These are phyloP conservation scores for Carex scoparia DNA, from an alignment of 176 grass and related monocot species.

Conservation along the genomic window DNA sequence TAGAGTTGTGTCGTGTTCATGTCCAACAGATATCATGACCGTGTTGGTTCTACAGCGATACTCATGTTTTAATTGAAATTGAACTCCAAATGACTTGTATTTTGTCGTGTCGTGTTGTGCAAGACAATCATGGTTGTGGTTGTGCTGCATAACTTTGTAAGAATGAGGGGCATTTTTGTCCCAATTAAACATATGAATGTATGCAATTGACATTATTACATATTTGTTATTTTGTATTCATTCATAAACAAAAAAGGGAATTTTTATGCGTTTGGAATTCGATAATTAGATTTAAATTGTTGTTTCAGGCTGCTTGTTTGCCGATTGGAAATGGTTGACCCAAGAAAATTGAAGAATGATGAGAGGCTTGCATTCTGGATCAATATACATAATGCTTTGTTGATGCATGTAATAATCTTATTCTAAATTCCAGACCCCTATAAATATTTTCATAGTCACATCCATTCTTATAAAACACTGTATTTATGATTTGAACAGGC, in stretches of 20 bases:
- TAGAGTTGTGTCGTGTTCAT: background rate
- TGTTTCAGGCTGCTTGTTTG: slow-evolving; percentile 63
- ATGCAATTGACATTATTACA: background rate
- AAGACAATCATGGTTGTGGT: background rate
- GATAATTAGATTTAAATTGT: background rate
- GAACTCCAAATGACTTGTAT: background rate
- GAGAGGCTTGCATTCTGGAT: slow-evolving; percentile 94
- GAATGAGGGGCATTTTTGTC: background rate
- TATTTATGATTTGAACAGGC: slow-evolving; percentile 45
- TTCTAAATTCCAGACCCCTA: background rate
- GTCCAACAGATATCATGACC: background rate
- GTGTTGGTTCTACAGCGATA: too few species aligned
- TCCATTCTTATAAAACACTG: background rate
- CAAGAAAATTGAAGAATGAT: slow-evolving; percentile 66
- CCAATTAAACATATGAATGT: background rate
- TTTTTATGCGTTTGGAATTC: background rate
- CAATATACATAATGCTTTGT: slow-evolving; percentile 86
- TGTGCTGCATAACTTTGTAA: background rate
- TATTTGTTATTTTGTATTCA: background rate
- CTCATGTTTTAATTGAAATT: background rate
- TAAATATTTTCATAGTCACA: background rate
- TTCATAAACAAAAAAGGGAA: background rate
- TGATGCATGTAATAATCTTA: slow-evolving; percentile 81
- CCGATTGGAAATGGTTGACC: slow-evolving; percentile 69
- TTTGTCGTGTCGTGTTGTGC: background rate